Base-by-base conservation (phyloP, 768 basidiomycete species). In the Termitomyces sp. region DNA sequence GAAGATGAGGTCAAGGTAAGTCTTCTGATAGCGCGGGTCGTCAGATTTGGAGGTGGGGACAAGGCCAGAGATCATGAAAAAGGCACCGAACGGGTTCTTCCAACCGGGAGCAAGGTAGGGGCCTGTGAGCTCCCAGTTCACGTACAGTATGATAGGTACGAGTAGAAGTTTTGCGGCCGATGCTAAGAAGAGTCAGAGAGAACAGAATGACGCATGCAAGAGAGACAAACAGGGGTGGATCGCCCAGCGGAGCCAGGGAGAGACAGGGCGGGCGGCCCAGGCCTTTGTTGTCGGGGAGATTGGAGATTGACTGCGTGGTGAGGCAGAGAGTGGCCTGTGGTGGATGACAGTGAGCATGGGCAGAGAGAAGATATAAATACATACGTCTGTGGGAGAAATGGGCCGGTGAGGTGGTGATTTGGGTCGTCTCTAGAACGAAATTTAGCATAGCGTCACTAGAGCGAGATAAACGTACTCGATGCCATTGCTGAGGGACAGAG, bases 1-100 rank as follows among this genome's bases (percentile, higher is more conserved):
- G 74, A 99, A 99, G 16, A 80, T 67, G 9, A 94, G 61, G 68
- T 98, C 96, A 58, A 82, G 72, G 63, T 79, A 89, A 16, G 82
- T 82, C 73, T 94, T 98, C 39, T 75, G 75, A 66, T 91, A 93
- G 33, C 81, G 82, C 0, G 82, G 81, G 62, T 86, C 82, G 0
- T 80, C 79, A 6, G 75, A 72, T 5, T 79, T 68, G 0, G 86
- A 81, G 3, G 72, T 72, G 10, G 83, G 74, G 32, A 90, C 58
- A n/a, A 64, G 80, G 62, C 90, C 75, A 13, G 91, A 88, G 55
- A 95, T 77, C 62, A 89, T 82, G 62, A 98, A 78, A 24, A 95
- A 62, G 12, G 81, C 76, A 1, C 75, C 74, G 66, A 97, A 90
- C 1, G 93, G 94, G 68, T 97, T 98, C 16, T 76, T 63, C 5